phyloP scores from a whole-genome alignment of 1,139 yeast species.

The Candida sp. region DNA sequence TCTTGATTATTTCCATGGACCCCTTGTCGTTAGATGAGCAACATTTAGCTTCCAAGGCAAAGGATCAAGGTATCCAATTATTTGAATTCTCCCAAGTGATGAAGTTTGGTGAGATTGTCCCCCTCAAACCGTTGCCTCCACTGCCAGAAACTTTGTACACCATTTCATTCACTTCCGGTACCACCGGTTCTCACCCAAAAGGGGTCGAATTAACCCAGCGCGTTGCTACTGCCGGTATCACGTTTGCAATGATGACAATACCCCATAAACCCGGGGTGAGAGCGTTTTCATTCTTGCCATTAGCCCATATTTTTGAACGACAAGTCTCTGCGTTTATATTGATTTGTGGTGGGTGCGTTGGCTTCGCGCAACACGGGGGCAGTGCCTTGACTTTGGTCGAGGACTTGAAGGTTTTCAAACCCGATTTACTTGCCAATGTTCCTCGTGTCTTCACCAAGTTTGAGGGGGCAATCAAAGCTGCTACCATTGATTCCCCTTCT shows the following conservation, averaged over 20 bases:
- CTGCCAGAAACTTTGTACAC: conserved; percentile 54
- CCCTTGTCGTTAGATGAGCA: conserved; percentile 23
- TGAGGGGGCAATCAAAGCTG: conserved; percentile 45
- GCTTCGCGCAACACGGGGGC: conserved; percentile 34
- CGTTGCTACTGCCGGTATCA: conserved; percentile 49
- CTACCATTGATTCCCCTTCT: conserved; percentile 33
- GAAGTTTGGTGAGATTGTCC: conserved; percentile 48
- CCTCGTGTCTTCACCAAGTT: conserved; percentile 38
- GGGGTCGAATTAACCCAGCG: conserved; percentile 63
- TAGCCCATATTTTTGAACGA: conserved; percentile 66
- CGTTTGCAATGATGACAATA: conserved; percentile 18
- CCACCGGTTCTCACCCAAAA: conserved; percentile 68
- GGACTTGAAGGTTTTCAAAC: conserved; percentile 32
- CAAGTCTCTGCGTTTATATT: conserved; percentile 21
- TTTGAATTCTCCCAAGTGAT: conserved; percentile 52
- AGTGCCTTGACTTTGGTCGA: conserved; percentile 36
- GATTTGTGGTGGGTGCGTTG: conserved; percentile 28
- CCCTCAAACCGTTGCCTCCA: conserved; percentile 49
- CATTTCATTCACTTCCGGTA: conserved; percentile 75
- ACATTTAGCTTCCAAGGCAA: conserved; percentile 17
- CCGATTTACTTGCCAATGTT: conserved; percentile 32
- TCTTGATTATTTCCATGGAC: conserved; percentile 37
- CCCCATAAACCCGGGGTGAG: conserved; percentile 5
- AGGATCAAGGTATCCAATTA: conserved; percentile 23
- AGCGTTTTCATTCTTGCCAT: conserved; percentile 18